Evolutionary conservation across 73 alveolate species (phyloP).

Genomic region (Urostyla sp.): DNA sequence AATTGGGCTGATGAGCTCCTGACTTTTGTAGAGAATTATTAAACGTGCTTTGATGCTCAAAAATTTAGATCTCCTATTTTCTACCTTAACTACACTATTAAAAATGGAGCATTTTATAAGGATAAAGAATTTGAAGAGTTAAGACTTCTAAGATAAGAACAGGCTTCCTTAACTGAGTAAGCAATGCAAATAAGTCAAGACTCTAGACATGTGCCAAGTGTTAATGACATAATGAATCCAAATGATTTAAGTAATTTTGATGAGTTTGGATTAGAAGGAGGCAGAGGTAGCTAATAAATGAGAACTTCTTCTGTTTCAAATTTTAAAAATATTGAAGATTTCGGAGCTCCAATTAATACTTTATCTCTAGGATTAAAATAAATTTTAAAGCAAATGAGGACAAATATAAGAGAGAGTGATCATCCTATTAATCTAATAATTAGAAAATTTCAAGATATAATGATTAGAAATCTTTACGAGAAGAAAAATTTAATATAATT

Average conservation of each 20-base stretch:
- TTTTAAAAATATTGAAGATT: slow-evolving; percentile 32
- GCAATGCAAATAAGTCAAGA: too few species aligned
- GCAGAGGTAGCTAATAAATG: background rate
- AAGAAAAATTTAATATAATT: background rate
- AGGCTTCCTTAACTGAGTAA: too few species aligned
- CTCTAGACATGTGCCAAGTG: too few species aligned
- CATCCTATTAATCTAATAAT: slow-evolving; percentile 24
- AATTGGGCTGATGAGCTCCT: slow-evolving; percentile 25
- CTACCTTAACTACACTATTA: slow-evolving; percentile 30
- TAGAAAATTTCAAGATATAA: slow-evolving; percentile 1
- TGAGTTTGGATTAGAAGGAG: background rate
- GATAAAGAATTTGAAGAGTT: slow-evolving; percentile 23
- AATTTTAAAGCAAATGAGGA: background rate
- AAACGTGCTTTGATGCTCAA: background rate
- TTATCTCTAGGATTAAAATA: background rate
- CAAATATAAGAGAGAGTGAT: slow-evolving; percentile 32
- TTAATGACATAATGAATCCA: too few species aligned
- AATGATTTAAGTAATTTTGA: too few species aligned
- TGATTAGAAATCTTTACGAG: slow-evolving; percentile 18
- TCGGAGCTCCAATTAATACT: slow-evolving; percentile 20
- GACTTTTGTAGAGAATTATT: background rate
- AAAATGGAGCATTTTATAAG: background rate
- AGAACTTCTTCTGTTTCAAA: background rate
- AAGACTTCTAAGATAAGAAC: slow-evolving; percentile 6
- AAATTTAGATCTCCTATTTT: slow-evolving; percentile 35